Evolutionary conservation across 1,139 yeast genomes (phyloP).

Genomic region (Diutina siamensis): DNA sequence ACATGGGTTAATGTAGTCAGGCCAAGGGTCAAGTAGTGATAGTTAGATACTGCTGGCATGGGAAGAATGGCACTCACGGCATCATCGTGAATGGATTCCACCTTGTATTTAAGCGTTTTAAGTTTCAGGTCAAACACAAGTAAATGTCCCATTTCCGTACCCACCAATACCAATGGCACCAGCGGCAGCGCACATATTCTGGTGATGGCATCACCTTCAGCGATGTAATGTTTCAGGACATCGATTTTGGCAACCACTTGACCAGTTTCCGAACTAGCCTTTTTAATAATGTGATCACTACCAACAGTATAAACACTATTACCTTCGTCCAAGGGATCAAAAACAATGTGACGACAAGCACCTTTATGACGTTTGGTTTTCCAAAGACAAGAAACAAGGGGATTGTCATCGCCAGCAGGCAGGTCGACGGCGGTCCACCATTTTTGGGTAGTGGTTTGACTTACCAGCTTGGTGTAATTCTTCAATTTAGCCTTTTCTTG

Average conservation of each 20-base stretch:
- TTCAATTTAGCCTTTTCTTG: slow-evolving; percentile 11
- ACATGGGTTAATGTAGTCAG: slow-evolving; percentile 72
- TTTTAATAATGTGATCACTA: slow-evolving; percentile 67
- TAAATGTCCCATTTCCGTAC: slow-evolving; percentile 70
- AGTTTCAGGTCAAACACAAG: slow-evolving; percentile 47
- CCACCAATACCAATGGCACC: slow-evolving; percentile 56
- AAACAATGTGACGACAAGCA: slow-evolving; percentile 65
- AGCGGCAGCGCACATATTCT: slow-evolving; percentile 53
- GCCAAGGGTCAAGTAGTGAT: slow-evolving; percentile 73
- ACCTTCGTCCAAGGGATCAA: slow-evolving; percentile 49
- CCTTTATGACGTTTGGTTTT: slow-evolving; percentile 85
- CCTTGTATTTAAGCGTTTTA: slow-evolving; percentile 26
- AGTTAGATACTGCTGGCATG: slow-evolving; percentile 59
- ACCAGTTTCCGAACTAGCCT: slow-evolving; percentile 64
- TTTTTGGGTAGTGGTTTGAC: slow-evolving; percentile 25
- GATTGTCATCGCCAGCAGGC: slow-evolving; percentile 18
- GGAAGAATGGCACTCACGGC: slow-evolving; percentile 65
- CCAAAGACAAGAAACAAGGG: slow-evolving; percentile 41
- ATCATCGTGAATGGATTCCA: slow-evolving; percentile 55
- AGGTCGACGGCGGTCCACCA: slow-evolving; percentile 41
- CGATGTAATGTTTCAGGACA: slow-evolving; percentile 8
- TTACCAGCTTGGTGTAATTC: slow-evolving; percentile 12
- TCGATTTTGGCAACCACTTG: slow-evolving; percentile 35
- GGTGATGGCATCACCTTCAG: slow-evolving; percentile 35
- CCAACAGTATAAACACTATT: slow-evolving; percentile 59